phyloP scores from a whole-genome alignment of 2,329 filamentous ascomycete species.

The Trichoderma sp. region DNA sequence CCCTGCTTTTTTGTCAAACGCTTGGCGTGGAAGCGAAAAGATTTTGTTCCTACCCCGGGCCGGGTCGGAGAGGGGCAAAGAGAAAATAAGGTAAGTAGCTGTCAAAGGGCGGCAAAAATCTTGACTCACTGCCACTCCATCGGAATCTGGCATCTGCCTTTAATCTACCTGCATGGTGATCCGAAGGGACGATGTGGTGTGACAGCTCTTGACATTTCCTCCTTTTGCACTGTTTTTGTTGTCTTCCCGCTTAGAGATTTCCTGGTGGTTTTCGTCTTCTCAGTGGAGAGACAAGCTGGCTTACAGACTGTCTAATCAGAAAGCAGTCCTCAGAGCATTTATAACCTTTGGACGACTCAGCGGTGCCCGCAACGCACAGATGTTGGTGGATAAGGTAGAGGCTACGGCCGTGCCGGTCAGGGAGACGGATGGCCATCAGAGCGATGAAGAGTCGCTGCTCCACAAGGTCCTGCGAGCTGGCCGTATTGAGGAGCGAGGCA shows the following conservation, averaged over 20 bases:
- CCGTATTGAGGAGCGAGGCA: slow-evolving; percentile 50
- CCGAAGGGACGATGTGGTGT: neutral
- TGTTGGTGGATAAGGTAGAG: slow-evolving; percentile 24
- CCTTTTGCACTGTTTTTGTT: neutral
- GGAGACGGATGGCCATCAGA: slow-evolving; percentile 35
- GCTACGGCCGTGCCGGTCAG: slow-evolving; percentile 18
- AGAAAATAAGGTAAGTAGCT: neutral
- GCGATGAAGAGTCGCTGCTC: slow-evolving; percentile 36
- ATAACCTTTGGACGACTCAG: neutral
- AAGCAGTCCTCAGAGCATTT: neutral
- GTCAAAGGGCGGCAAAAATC: slow-evolving; percentile 9
- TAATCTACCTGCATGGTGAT: neutral
- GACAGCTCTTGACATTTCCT: neutral
- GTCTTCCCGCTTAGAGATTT: neutral
- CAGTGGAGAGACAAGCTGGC: neutral
- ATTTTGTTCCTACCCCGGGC: neutral
- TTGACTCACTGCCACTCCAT: slow-evolving; percentile 15
- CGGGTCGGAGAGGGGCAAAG: slow-evolving; percentile 8
- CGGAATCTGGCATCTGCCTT: neutral
- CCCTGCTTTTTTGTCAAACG: too few relatives aligned
- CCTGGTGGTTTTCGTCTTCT: neutral
- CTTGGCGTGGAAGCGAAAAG: slow-evolving; percentile 21
- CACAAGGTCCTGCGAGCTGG: slow-evolving; percentile 43
- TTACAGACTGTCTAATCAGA: neutral
- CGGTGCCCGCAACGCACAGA: slow-evolving; percentile 1